phyloP scores from a whole-genome alignment of 805 yeast genomes.

The Lachancea meyersii region DNA sequence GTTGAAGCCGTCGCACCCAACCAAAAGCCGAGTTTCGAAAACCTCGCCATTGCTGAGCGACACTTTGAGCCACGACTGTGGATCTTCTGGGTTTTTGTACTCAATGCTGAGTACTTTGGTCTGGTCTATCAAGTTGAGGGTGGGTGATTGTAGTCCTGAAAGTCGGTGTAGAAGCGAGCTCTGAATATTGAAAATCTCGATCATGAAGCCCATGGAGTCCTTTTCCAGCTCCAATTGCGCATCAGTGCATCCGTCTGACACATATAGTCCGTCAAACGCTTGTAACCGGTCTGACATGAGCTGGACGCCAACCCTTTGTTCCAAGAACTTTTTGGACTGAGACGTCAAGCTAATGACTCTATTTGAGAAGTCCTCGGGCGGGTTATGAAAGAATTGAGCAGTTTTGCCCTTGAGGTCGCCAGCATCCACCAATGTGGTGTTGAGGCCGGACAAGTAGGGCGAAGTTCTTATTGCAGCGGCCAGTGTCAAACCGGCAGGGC shows the following conservation, averaged over 20 bases:
- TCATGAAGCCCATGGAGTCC: slow-evolving; percentile 68
- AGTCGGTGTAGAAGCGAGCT: slow-evolving; percentile 56
- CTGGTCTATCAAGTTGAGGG: slow-evolving; percentile 49
- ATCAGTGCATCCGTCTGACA: slow-evolving; percentile 76
- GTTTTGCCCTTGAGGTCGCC: slow-evolving; percentile 48
- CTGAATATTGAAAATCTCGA: slow-evolving; percentile 81
- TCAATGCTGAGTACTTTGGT: slow-evolving; percentile 60
- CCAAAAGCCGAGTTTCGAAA: slow-evolving; percentile 63
- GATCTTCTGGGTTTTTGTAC: slow-evolving; percentile 29
- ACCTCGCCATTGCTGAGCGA: slow-evolving; percentile 57
- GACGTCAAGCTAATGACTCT: slow-evolving; percentile 86
- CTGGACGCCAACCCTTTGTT: slow-evolving; percentile 71
- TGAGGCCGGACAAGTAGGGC: slow-evolving; percentile 50
- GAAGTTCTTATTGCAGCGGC: slow-evolving; percentile 75
- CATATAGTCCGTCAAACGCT: slow-evolving; percentile 72
- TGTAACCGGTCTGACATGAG: slow-evolving; percentile 67
- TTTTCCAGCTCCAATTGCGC: slow-evolving; percentile 67
- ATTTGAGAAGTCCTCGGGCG: slow-evolving; percentile 54
- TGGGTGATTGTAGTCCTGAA: slow-evolving; percentile 35
- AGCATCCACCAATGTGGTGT: slow-evolving; percentile 70
- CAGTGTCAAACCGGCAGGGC: slow-evolving; percentile 91
- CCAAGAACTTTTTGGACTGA: slow-evolving; percentile 58
- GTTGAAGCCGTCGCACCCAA: slow-evolving; percentile 95
- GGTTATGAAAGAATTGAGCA: slow-evolving; percentile 34
- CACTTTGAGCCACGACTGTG: slow-evolving; percentile 70